Percentiles rank a stretch among this genome's conserved stretches.
phyloP scores from a whole-genome alignment of 2,329 filamentous ascomycete genomes.

The Colletotrichum sp. region DNA sequence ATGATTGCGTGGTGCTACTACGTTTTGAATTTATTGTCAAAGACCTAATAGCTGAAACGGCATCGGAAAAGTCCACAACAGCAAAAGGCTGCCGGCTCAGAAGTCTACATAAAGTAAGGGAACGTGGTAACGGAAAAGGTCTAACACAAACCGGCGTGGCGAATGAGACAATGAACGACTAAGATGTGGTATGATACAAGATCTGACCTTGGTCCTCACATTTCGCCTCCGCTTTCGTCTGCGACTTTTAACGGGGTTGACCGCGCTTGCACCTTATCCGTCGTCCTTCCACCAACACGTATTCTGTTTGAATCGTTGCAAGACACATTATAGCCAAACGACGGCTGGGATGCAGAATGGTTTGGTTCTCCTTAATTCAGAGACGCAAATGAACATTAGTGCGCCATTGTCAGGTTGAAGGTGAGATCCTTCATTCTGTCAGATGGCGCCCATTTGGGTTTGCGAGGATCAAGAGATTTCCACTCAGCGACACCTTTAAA shows the following conservation, averaged over 20 bases:
- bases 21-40: too few relatives aligned
- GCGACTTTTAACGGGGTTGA: fast-evolving
- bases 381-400: fast-evolving
- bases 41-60: fast-evolving
- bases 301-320: background rate
- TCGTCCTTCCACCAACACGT: background rate
- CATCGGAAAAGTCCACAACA: too few relatives aligned
- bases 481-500: background rate
- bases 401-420: background rate
- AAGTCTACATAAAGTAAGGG: too few relatives aligned
- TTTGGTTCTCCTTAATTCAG: fast-evolving
- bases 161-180: too few relatives aligned
- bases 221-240: background rate
- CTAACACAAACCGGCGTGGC: too few relatives aligned
- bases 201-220: fast-evolving
- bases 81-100: too few relatives aligned
- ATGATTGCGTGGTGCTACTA: too few relatives aligned
- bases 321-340: fast-evolving
- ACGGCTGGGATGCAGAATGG: fast-evolving
- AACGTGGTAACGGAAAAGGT: too few relatives aligned
- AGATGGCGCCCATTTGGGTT: background rate
- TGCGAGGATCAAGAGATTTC: background rate
- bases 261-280: background rate
- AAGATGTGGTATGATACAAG: fast-evolving
- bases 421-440: fast-evolving